Conservation (phyloP, 805 yeast genomes). For the Candida rishiriensis region DNA sequence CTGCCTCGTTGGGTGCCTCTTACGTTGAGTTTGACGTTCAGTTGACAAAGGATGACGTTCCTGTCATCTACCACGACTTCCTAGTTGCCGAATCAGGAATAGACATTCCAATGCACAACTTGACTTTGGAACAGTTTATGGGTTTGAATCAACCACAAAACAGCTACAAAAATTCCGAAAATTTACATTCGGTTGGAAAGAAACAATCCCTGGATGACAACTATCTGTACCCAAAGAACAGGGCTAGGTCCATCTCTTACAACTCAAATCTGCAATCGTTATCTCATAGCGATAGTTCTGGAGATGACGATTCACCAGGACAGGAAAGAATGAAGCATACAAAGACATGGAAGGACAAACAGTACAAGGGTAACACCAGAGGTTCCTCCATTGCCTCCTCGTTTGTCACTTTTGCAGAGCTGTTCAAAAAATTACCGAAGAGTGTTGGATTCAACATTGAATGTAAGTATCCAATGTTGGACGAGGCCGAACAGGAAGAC, state of each 20-base stretch:
- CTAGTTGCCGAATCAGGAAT: slow-evolving; percentile 93
- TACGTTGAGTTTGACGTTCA: slow-evolving; percentile 97
- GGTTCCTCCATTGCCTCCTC: slow-evolving; percentile 88
- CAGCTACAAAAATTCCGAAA: slow-evolving; percentile 3
- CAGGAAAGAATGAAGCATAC: slow-evolving; percentile 75
- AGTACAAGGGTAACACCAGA: slow-evolving; percentile 88
- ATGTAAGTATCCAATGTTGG: slow-evolving; percentile 91
- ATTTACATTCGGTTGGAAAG: not conserved
- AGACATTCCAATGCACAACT: slow-evolving; percentile 91
- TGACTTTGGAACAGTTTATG: slow-evolving; percentile 85
- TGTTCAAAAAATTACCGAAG: slow-evolving; percentile 75
- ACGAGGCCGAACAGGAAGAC: slow-evolving; percentile 84
- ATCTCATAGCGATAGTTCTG: not conserved
- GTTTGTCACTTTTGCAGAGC: slow-evolving; percentile 82
- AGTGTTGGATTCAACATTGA: slow-evolving; percentile 92
- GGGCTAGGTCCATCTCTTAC: slow-evolving; percentile 36
- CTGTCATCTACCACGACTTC: slow-evolving; percentile 94
- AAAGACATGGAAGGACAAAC: slow-evolving; percentile 80
- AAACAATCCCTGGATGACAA: slow-evolving; percentile 28
- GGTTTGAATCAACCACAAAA: slow-evolving; percentile 38
- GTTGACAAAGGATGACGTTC: slow-evolving; percentile 82
- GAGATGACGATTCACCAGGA: slow-evolving; percentile 20
- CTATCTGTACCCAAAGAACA: slow-evolving; percentile 21
- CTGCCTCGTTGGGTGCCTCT: slow-evolving; percentile 93
- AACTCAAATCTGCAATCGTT: slow-evolving; percentile 7